A percentile compares a stretch with the other conserved stretches of the same genome.
Conservation (phyloP, 768 basidiomycete genomes). For the Podaxis sp. region DNA sequence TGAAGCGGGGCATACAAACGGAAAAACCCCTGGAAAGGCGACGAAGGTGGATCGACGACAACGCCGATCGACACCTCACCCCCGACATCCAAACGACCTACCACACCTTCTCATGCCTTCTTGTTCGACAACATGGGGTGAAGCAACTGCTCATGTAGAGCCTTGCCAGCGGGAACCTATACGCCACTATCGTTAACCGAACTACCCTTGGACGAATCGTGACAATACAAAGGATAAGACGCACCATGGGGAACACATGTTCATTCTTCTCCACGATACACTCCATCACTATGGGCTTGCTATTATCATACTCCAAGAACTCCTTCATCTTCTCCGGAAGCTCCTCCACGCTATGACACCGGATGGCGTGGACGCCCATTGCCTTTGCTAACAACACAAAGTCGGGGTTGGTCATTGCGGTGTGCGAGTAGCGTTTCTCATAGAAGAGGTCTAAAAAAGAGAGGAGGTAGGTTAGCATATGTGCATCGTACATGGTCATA, state of each 20-base stretch:
- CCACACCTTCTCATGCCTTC: not conserved
- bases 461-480: too few relatives aligned
- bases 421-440: constrained; percentile 95
- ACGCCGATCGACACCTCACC: not conserved
- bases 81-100: not conserved
- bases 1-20: not conserved
- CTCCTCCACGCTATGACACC: constrained; percentile 68
- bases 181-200: not conserved
- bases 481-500: too few relatives aligned
- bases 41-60: not conserved
- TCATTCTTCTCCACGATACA: constrained; percentile 82
- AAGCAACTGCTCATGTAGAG: constrained; percentile 68
- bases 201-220: not conserved
- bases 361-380: constrained; percentile 92
- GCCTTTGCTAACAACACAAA: constrained; percentile 87
- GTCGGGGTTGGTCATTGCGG: constrained; percentile 93
- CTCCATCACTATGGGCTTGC: constrained; percentile 88
- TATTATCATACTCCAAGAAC: constrained; percentile 91
- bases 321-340: constrained; percentile 97
- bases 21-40: not conserved
- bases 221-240: constrained; percentile 12
- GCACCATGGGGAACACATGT: constrained; percentile 90
- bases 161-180: constrained; percentile 89
- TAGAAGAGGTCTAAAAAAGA: constrained; percentile 80
- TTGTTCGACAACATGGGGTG: not conserved